Base-by-base conservation (phyloP, 352 stramenopile genomes). In the Plasmopara halstedii region DNA sequence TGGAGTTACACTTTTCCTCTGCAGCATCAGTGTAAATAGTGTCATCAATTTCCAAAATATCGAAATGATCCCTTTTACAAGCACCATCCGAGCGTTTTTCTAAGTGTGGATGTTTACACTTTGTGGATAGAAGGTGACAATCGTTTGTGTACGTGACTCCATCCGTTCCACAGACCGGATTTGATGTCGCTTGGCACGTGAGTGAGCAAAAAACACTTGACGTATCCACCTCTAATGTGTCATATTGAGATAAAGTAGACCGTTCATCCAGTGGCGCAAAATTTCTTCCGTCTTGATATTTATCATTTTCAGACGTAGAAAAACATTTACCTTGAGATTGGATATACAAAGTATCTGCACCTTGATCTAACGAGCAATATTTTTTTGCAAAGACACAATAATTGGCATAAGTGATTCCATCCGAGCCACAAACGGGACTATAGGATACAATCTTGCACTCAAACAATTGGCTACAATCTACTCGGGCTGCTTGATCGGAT, bases 61-160 rank as follows among this genome's bases (percentile, higher is more conserved):
- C 17, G 21, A 64, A 52, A 14, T 23, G 26, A 31, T 19, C 42
- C 39, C 6, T 36, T 14, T 42, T 38, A 33, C 69, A 81, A 13
- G 48, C 43, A 13, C 69, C 72, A 7, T 67, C 42, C 21, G 62
- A 63, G 3, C 39, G 57, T 21, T 77, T 83, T 31, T 73, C 52
- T 5, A 84, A 40, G 17, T 63, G 45, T 1, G 64, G 64, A 14
- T 70, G 29, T n/a, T 70, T 49, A 29, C 69, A 84, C 31, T 81
- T 83, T 10, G 61, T 53, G 2, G 67, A 58, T 21, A 83, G 27
- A 2, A 77, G 45, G 18, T 70, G 50, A 29, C 70, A 82, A 38
- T 75, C 58, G 38, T 79, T 82, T 42, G 58, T 67, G 42, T 82
- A 82, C 14, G 67, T 82, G 42, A 62, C 40, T 38, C 64, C 64